Percentiles rank a stretch among this genome's conserved stretches.
Evolutionary conservation across 164 flowering plant species (phyloP).

Genomic region (Berberis vulgaris): DNA sequence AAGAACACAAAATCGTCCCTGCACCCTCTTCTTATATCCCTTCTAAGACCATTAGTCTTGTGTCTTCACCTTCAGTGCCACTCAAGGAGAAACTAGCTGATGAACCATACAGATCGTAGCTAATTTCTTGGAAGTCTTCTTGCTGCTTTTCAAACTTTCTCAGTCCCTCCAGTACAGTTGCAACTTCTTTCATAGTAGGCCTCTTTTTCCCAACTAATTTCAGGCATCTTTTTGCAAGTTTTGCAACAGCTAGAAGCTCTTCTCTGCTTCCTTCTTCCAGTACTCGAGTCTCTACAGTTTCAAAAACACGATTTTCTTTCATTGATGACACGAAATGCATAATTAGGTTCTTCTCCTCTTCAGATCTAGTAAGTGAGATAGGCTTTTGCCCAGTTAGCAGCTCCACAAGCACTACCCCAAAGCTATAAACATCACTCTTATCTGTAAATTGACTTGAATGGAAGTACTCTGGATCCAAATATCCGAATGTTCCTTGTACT

Average conservation of each 20-base stretch:
- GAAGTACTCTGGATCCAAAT: not conserved
- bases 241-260: not conserved
- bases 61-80: too few relatives aligned
- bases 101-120: too few relatives aligned
- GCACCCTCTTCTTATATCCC: too few relatives aligned
- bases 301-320: not conserved
- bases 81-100: too few relatives aligned
- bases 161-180: not conserved
- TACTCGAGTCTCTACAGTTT: not conserved
- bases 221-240: conserved; percentile 2
- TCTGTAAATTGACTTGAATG: not conserved
- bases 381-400: not conserved
- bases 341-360: not conserved
- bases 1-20: too few relatives aligned
- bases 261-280: not conserved
- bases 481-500: not conserved
- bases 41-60: too few relatives aligned
- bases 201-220: not conserved
- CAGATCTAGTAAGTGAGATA: not conserved
- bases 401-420: not conserved
- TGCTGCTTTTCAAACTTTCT: not conserved
- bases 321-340: not conserved
- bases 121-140: too few relatives aligned
- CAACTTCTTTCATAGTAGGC: not conserved
- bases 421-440: not conserved